phyloP scores from a whole-genome alignment of 2,329 filamentous ascomycete species.

The Diplodia mutila region DNA sequence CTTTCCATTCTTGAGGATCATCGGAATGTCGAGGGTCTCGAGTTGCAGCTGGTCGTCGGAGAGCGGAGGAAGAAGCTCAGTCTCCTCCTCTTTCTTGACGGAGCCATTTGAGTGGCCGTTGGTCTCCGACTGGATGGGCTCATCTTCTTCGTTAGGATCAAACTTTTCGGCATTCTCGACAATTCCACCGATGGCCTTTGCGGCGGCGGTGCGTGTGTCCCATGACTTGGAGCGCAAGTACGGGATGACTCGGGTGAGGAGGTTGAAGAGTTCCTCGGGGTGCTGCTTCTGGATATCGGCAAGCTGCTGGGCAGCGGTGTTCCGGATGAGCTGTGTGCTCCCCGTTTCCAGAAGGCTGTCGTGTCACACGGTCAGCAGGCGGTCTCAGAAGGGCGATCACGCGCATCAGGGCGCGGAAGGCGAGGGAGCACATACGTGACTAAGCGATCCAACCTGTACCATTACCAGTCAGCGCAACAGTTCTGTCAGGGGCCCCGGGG shows the following conservation, averaged over 20 bases:
- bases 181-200: slow-evolving; percentile 92
- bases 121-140: slow-evolving; percentile 43
- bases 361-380: slow-evolving; percentile 19
- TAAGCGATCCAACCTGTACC: slow-evolving; percentile 45
- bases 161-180: slow-evolving; percentile 85
- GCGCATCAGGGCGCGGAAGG: slow-evolving; percentile 19
- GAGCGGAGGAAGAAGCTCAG: slow-evolving; percentile 43
- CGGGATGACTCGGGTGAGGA: slow-evolving; percentile 90
- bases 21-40: slow-evolving; percentile 73
- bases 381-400: slow-evolving; percentile 11
- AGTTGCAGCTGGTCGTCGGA: slow-evolving; percentile 71
- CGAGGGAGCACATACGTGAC: slow-evolving; percentile 35
- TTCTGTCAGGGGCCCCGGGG: slow-evolving; percentile 11
- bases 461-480: slow-evolving; percentile 22
- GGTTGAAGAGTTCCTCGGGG: slow-evolving; percentile 94
- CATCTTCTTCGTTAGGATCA: slow-evolving; percentile 78
- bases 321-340: slow-evolving; percentile 92
- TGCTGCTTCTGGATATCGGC: slow-evolving; percentile 98
- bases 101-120: slow-evolving; percentile 44
- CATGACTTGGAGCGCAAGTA: slow-evolving; percentile 94
- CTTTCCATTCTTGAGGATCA: slow-evolving; percentile 81
- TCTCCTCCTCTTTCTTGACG: slow-evolving; percentile 54
- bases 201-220: slow-evolving; percentile 92
- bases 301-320: slow-evolving; percentile 94
- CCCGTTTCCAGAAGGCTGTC: slow-evolving; percentile 91